A percentile compares a stretch with the other conserved stretches of the same genome.
Conservation (phyloP, 441 rosid species). For the Macaranga tanarius region DNA sequence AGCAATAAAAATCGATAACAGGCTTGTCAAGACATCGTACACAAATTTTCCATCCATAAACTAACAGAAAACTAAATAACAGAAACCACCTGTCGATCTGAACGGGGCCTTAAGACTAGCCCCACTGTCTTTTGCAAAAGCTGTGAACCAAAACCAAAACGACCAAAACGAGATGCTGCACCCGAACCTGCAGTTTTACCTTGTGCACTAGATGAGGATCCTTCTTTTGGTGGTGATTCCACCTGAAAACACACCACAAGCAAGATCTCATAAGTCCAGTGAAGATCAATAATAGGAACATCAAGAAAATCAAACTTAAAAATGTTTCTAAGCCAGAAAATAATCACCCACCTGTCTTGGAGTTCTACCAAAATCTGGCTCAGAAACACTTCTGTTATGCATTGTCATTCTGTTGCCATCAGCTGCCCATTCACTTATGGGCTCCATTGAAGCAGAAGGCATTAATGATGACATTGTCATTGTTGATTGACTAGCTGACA, state of each 20-base stretch:
- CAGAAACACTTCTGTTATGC: constrained; percentile 90
- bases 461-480: constrained; percentile 80
- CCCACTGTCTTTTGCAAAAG: constrained; percentile 87
- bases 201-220: constrained; percentile 45
- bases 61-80: constrained; percentile 1
- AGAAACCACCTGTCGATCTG: constrained; percentile 59
- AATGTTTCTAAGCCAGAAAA: constrained; percentile 7
- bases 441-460: constrained; percentile 85
- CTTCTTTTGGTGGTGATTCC: constrained; percentile 58
- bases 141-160: constrained; percentile 79
- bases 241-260: constrained; percentile 37
- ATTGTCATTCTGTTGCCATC: constrained; percentile 61
- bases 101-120: constrained; percentile 70
- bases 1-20: constrained; percentile 11
- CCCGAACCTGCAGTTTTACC: constrained; percentile 53
- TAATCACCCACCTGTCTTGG: constrained; percentile 72
- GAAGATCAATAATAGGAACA: constrained; percentile 6
- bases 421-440: constrained; percentile 59
- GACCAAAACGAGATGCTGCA: constrained; percentile 68
- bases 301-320: constrained; percentile 9
- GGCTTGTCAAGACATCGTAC: neutral
- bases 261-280: constrained; percentile 18
- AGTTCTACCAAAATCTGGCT: constrained; percentile 87
- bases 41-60: constrained; percentile 9
- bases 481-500: constrained; percentile 80